A percentile compares a stretch with the other conserved stretches of the same genome.
Evolutionary conservation across 2,329 filamentous ascomycete genomes (phyloP).

Genomic region (Penicillium sp.): DNA sequence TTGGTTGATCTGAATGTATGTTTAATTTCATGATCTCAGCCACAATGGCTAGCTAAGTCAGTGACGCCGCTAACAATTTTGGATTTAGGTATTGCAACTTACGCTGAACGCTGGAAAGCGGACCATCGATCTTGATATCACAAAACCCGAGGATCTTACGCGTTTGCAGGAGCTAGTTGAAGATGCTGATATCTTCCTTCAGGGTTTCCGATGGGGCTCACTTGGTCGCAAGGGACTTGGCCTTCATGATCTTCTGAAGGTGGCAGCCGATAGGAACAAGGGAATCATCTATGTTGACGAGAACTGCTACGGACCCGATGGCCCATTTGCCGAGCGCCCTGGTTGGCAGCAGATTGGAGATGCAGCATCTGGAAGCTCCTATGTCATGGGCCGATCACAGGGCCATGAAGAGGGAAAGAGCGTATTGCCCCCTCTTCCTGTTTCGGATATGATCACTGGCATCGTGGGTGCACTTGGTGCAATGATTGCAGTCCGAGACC

Average conservation of each 20-base stretch:
- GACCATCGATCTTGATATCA: conserved; percentile 47
- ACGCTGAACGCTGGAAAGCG: conserved; percentile 25
- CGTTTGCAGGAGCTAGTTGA: conserved; percentile 45
- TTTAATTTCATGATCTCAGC: background rate
- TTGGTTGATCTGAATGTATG: conserved; percentile 35
- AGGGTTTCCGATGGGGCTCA: conserved; percentile 52
- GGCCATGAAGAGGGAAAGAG: conserved; percentile 18
- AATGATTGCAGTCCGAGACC: conserved; percentile 17
- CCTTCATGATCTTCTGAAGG: conserved; percentile 40
- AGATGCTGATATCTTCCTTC: conserved; percentile 55
- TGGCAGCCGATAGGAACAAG: conserved; percentile 41
- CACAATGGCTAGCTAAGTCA: background rate
- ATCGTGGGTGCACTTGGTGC: conserved; percentile 17
- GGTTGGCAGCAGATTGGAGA: conserved; percentile 57
- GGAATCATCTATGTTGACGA: conserved; percentile 52
- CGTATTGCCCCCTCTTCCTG: conserved; percentile 20
- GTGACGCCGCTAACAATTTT: background rate
- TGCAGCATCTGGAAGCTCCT: conserved; percentile 42
- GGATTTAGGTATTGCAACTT: conserved; percentile 19
- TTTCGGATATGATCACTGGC: conserved; percentile 27
- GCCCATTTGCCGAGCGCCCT: conserved; percentile 46
- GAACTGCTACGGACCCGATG: conserved; percentile 54
- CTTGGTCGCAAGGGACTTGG: conserved; percentile 36
- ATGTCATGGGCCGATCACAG: conserved; percentile 37
- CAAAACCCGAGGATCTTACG: conserved; percentile 40